Evolutionary conservation across 2,329 filamentous ascomycete species (phyloP).

Genomic region (Fusarium sp.): DNA sequence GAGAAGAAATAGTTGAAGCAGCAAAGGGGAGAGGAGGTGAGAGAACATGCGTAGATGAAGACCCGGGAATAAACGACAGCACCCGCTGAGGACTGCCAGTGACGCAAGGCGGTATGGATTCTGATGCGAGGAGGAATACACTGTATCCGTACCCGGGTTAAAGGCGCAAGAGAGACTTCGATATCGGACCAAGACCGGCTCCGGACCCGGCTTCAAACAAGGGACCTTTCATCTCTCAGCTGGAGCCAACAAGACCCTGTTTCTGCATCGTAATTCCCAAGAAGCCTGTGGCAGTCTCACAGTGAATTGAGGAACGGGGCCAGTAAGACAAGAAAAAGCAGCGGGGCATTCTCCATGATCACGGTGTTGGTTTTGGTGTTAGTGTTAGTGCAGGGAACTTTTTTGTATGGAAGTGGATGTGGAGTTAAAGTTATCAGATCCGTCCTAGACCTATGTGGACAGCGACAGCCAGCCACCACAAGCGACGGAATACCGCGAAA

Average conservation of each 20-base stretch:
- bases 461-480: constrained; percentile 20
- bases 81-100: constrained; percentile 5
- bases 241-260: not conserved
- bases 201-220: not conserved
- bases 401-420: constrained; percentile 18
- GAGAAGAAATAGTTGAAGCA: constrained; percentile 1
- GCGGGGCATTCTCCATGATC: constrained; percentile 31
- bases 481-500: not conserved
- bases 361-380: constrained; percentile 24
- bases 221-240: not conserved
- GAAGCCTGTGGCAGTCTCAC: not conserved
- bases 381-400: constrained; percentile 16
- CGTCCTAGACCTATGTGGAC: constrained; percentile 9
- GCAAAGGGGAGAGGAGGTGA: not conserved
- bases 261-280: constrained; percentile 16
- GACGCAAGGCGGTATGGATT: constrained; percentile 4
- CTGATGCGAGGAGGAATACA: not conserved
- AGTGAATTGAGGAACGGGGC: constrained; percentile 2
- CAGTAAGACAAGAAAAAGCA: constrained; percentile 18
- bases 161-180: not conserved
- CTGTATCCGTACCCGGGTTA: constrained; percentile 15
- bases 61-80: constrained; percentile 10
- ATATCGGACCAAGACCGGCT: constrained; percentile 26
- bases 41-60: not conserved
- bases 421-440: constrained; percentile 47